Evolutionary conservation across 768 basidiomycete species (phyloP).

Genomic region (Tylopilus sp.): DNA sequence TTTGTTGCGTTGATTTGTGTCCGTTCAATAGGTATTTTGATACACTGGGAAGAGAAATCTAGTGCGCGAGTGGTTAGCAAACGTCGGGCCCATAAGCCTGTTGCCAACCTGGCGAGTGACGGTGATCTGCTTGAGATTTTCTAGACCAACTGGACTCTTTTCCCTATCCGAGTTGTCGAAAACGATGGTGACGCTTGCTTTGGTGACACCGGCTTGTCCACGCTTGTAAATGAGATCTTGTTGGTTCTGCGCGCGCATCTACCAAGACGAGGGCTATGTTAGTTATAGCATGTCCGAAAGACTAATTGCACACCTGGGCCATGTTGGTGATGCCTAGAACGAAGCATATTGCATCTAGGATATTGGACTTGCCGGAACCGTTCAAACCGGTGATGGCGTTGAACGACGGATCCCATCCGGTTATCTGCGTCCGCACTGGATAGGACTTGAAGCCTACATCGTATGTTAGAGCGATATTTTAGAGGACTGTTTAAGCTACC

Average conservation of each 20-base stretch:
- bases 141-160: slow-evolving; percentile 79
- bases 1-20: slow-evolving; percentile 84
- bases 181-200: slow-evolving; percentile 97
- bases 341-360: slow-evolving; percentile 98
- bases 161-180: slow-evolving; percentile 94
- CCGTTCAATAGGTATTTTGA: slow-evolving; percentile 96
- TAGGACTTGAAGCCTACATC: slow-evolving; percentile 92
- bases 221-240: slow-evolving; percentile 99
- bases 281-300: not conserved
- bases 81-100: not conserved
- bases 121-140: slow-evolving; percentile 83
- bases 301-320: slow-evolving; percentile 58
- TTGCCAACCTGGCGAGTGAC: slow-evolving; percentile 88
- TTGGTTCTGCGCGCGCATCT: slow-evolving; percentile 95
- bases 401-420: slow-evolving; percentile 97
- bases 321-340: slow-evolving; percentile 97
- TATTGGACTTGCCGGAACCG: slow-evolving; percentile 98
- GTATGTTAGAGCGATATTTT: not conserved
- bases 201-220: slow-evolving; percentile 94
- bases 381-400: slow-evolving; percentile 97
- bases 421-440: slow-evolving; percentile 92
- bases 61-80: slow-evolving; percentile 1
- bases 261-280: not conserved
- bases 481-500: slow-evolving; percentile 38
- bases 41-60: slow-evolving; percentile 92